Evolutionary conservation across 345 rosid genomes (phyloP).

Genomic region (Chamaenerion angustifolium): DNA sequence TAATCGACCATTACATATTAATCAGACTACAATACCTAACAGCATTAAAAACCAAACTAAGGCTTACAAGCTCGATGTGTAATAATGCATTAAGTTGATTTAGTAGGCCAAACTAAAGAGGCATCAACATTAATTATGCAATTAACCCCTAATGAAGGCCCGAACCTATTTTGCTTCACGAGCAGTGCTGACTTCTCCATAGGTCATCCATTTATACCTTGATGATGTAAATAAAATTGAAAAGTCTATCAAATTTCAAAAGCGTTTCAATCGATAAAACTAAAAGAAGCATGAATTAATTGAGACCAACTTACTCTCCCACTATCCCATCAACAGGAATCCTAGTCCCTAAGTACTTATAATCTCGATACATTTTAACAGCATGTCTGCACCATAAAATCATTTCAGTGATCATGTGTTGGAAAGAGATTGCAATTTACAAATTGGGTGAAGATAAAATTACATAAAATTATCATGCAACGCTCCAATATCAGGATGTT

Average conservation of each 20-base stretch:
- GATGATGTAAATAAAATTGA: conserved; percentile 1
- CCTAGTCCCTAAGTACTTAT: conserved; percentile 76
- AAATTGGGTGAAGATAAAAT: conserved; percentile 8
- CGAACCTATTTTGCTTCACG: conserved; percentile 76
- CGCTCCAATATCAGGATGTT: conserved; percentile 69
- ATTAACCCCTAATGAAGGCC: conserved; percentile 27
- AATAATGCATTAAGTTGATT: too few species aligned
- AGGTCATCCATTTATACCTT: conserved; percentile 91
- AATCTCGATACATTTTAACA: conserved; percentile 38
- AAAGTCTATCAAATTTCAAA: conserved; percentile 1
- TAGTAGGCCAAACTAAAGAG: too few species aligned
- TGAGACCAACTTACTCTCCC: conserved; percentile 56
- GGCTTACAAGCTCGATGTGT: too few species aligned
- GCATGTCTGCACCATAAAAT: conserved; percentile 32
- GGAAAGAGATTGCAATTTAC: too few species aligned
- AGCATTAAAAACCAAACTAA: too few species aligned
- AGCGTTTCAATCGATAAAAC: not conserved
- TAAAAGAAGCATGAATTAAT: not conserved
- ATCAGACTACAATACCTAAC: too few species aligned
- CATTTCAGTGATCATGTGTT: not conserved
- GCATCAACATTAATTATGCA: too few species aligned
- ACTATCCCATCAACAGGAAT: conserved; percentile 46
- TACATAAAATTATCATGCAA: conserved; percentile 71
- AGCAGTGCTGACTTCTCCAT: conserved; percentile 61
- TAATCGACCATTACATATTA: too few species aligned